Conservation (phyloP, 148 eudicot genomes). For the Fagopyrum tataricum region DNA sequence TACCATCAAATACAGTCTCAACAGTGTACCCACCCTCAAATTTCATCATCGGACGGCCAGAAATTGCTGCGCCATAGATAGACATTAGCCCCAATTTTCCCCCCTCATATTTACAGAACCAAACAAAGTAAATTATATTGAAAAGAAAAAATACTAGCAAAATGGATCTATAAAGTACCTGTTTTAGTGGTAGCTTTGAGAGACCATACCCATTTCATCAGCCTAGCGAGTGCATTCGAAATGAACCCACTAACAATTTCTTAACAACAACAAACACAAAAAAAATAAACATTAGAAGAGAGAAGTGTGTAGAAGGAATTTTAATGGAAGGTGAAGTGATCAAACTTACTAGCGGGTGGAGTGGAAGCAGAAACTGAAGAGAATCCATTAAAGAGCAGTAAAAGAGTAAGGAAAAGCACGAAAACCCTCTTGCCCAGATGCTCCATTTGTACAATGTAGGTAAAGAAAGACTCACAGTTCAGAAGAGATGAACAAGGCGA, state of each 20-base stretch:
- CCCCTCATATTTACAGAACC: no score
- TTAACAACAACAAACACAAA: constrained; percentile 27
- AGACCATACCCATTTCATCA: constrained; percentile 86
- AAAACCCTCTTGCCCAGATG: constrained; percentile 26
- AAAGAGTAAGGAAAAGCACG: constrained; percentile 27
- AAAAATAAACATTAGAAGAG: not conserved
- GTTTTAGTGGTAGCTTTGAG: constrained; percentile 82
- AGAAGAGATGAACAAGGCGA: constrained; percentile 18
- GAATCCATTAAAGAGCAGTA: constrained; percentile 41
- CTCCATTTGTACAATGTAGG: constrained; percentile 20
- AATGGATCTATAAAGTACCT: constrained; percentile 31
- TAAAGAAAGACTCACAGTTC: constrained; percentile 10
- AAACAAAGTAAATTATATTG: not conserved
- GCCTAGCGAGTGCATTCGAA: constrained; percentile 49
- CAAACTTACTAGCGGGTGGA: constrained; percentile 69
- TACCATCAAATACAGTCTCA: constrained; percentile 99
- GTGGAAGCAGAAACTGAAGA: constrained; percentile 50
- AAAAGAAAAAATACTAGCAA: not conserved
- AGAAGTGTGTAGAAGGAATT: not conserved
- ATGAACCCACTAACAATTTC: constrained; percentile 77
- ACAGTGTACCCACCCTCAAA: constrained; percentile 93
- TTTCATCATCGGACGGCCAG: constrained; percentile 86
- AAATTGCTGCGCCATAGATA: constrained; percentile 42
- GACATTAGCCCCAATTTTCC: constrained; percentile 9
- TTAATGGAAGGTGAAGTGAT: constrained; percentile 1